These are phyloP conservation scores for Tremellales sp. DNA, from an alignment of 1,284 basidiomycete species.

Conservation along the genomic window DNA sequence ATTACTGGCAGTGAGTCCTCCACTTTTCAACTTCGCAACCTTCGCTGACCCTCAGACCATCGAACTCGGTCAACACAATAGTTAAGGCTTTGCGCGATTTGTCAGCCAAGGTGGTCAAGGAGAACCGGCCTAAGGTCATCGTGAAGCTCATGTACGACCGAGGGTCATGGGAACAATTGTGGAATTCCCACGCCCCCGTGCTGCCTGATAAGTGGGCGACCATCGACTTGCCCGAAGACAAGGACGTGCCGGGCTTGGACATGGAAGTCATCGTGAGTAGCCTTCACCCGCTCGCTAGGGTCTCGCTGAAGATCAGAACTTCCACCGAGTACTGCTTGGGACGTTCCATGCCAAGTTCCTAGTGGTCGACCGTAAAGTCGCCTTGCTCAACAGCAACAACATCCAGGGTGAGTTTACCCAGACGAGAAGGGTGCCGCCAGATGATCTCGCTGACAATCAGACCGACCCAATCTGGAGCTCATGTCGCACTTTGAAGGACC, in stretches of 20 bases:
- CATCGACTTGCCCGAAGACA: conserved; percentile 57
- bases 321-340: conserved; percentile 58
- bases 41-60: conserved; percentile 39
- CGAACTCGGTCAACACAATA: conserved; percentile 56
- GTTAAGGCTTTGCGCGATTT: conserved; percentile 58
- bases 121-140: conserved; percentile 55
- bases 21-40: background rate
- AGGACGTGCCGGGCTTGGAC: conserved; percentile 61
- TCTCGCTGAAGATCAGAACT: conserved; percentile 41
- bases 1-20: conserved; percentile 53
- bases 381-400: conserved; percentile 69
- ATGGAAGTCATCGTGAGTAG: conserved; percentile 57
- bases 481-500: conserved; percentile 65
- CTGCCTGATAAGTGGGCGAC: conserved; percentile 54
- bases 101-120: conserved; percentile 52
- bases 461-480: conserved; percentile 65
- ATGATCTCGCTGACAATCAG: conserved; percentile 20
- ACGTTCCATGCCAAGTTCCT: conserved; percentile 77
- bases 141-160: conserved; percentile 64
- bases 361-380: conserved; percentile 68
- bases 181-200: conserved; percentile 59
- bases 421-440: background rate
- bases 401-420: conserved; percentile 53
- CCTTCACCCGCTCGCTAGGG: background rate
- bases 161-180: conserved; percentile 56